Conservation (phyloP, 2,329 filamentous ascomycete genomes). For the Colletotrichum tanaceti region DNA sequence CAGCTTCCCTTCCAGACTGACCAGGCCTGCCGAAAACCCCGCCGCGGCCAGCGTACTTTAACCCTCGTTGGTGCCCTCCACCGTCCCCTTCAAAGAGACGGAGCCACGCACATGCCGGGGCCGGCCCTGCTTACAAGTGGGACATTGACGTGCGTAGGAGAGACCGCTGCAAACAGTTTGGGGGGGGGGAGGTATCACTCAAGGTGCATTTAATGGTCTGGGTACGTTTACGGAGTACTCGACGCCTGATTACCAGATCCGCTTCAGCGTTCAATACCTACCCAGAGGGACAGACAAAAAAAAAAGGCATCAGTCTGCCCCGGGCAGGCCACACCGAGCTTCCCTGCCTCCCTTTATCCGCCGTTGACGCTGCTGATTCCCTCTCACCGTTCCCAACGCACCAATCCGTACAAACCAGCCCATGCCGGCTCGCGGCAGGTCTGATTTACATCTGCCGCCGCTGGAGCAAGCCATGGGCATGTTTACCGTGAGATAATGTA, state of each 20-base stretch:
- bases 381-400: neutral
- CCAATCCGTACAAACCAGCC: neutral
- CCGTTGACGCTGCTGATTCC: neutral
- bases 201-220: conserved; percentile 8
- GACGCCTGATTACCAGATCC: conserved; percentile 14
- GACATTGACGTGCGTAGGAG: conserved; percentile 18
- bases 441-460: neutral
- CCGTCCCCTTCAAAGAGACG: conserved; percentile 23
- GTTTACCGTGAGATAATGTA: too few relatives aligned
- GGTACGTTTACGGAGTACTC: neutral
- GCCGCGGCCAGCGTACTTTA: conserved; percentile 11
- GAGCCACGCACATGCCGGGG: conserved; percentile 20
- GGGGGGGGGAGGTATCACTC: neutral
- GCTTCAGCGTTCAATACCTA: neutral
- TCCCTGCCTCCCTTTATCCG: neutral
- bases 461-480: neutral
- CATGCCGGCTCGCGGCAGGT: neutral
- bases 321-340: neutral
- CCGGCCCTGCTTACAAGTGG: conserved; percentile 27
- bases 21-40: neutral
- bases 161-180: conserved; percentile 4
- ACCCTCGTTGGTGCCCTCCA: neutral
- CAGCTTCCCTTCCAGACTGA: conserved; percentile 9
- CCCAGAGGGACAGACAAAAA: neutral
- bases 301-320: conserved; percentile 1